Conservation (phyloP, 805 yeast genomes). For the Schwanniomyces pseudopolymorphus region DNA sequence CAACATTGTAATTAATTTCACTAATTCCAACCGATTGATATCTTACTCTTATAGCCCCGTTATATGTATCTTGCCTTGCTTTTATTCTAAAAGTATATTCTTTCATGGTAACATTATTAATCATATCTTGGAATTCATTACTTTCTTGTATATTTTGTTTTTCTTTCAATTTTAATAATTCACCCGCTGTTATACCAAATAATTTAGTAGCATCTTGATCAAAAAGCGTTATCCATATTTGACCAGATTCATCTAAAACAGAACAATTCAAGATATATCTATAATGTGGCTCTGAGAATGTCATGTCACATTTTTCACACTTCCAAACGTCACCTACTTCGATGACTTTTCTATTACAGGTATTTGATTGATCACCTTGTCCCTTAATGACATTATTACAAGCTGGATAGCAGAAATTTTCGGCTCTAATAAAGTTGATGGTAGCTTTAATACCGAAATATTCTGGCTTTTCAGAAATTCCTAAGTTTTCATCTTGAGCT, state of each 20-base stretch:
- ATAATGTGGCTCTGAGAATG: constrained; percentile 66
- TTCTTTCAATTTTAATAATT: constrained; percentile 44
- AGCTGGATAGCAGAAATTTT: constrained; percentile 86
- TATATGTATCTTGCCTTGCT: constrained; percentile 82
- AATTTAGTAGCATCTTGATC: constrained; percentile 78
- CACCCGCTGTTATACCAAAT: constrained; percentile 66
- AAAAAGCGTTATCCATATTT: constrained; percentile 82
- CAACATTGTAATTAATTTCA: constrained; percentile 55
- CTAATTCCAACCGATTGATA: constrained; percentile 61
- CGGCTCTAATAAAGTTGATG: constrained; percentile 67
- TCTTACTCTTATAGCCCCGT: constrained; percentile 74
- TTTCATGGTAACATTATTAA: constrained; percentile 56
- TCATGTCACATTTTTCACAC: constrained; percentile 86
- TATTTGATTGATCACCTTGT: constrained; percentile 10
- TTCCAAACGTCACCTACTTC: constrained; percentile 78
- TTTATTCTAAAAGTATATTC: constrained; percentile 75
- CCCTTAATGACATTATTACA: constrained; percentile 55
- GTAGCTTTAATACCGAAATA: constrained; percentile 75
- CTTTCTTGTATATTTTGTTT: constrained; percentile 39
- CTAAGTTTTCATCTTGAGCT: constrained; percentile 67
- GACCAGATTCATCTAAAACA: constrained; percentile 79
- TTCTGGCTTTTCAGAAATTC: constrained; percentile 76
- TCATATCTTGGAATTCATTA: constrained; percentile 40
- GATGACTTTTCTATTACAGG: constrained; percentile 80
- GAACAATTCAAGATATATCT: constrained; percentile 78